Conservation (phyloP, 257 asterid genomes). For the Capsicum rhomboideum region DNA sequence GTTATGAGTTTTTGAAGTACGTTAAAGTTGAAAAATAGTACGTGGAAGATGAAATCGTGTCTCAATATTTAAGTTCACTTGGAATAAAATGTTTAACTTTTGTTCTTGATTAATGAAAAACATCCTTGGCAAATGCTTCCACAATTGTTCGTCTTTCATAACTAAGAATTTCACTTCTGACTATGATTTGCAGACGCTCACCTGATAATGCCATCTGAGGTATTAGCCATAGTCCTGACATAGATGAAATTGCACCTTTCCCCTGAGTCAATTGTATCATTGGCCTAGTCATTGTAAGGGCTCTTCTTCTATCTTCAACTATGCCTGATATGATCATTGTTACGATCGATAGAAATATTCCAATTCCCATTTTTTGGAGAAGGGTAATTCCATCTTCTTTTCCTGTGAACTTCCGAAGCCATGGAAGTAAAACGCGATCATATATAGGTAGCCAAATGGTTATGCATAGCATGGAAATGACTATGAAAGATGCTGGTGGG, state of each 20-base stretch:
- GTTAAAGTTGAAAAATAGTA: background rate
- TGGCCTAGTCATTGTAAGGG: background rate
- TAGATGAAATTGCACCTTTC: conserved; percentile 13
- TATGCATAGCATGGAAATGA: conserved; percentile 20
- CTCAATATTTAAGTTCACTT: no score
- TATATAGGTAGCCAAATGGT: conserved; percentile 24
- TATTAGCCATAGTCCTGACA: conserved; percentile 13
- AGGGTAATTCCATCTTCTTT: background rate
- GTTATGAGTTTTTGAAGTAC: background rate
- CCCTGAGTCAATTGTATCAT: background rate
- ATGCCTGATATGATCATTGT: conserved; percentile 14
- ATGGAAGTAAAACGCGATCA: conserved; percentile 21
- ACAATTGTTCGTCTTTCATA: background rate
- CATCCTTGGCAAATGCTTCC: background rate
- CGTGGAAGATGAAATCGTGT: background rate
- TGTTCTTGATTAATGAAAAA: background rate
- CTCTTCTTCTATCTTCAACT: conserved; percentile 19
- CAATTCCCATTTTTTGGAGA: conserved; percentile 25
- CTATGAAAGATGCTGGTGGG: conserved; percentile 26
- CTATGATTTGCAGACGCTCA: background rate
- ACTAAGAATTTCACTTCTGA: background rate
- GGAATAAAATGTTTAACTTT: no score
- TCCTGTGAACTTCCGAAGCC: conserved; percentile 5
- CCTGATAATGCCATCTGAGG: conserved; percentile 21
- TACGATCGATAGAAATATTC: conserved; percentile 5